Base-by-base conservation (phyloP, 2,329 filamentous ascomycete genomes). In the Pezicula carpinea region DNA sequence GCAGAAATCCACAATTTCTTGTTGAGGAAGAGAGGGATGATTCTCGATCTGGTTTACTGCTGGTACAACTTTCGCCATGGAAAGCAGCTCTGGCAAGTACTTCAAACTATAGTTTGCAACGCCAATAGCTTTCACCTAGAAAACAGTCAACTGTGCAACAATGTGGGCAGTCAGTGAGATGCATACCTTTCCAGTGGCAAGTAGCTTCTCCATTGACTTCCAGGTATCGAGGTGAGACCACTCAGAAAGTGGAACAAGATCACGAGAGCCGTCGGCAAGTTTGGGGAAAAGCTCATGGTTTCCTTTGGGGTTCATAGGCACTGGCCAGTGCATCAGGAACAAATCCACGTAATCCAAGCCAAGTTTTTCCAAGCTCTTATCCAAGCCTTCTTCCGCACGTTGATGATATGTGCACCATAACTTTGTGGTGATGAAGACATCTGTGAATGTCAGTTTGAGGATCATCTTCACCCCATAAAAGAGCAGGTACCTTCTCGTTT, bases 321-420 rank as follows among this genome's bases (percentile, higher is more conserved):
- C 71, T 5, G 87, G 85, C 87, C 88, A 93, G 70, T 95, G 89
- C 72, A 95, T 79, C 32, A 95, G 75, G 64, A 80, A 89, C 48
- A 95, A 72, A 64, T 95, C 89, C 5, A 95, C 77, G 64, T 95
- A 92, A 54, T 89, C 85, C 40, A 93, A 71, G 2, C 87, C 86
- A 31, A 95, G 71, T 50, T 77, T 76, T 68, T 83, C 79, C 64
- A 93, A 72, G 59, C 83, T 87, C 74, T 84, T 82, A 54, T 89
- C 80, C 31, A 93, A 74, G 31, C 77, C 82, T 59, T 85, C 71
- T 67, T 86, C 82, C 5, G 82, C 82, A 6, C 83, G 75, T 23
- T 79, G 80, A 66, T 85, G 83, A 71, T 87, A 91, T 43, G 86
- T 89, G 61, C 82, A 85, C 80, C 80, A 85, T 31, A 85, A 67